Percentiles rank a stretch among this genome's conserved stretches.
phyloP scores from a whole-genome alignment of 345 rosid genomes.

The Draba incana region DNA sequence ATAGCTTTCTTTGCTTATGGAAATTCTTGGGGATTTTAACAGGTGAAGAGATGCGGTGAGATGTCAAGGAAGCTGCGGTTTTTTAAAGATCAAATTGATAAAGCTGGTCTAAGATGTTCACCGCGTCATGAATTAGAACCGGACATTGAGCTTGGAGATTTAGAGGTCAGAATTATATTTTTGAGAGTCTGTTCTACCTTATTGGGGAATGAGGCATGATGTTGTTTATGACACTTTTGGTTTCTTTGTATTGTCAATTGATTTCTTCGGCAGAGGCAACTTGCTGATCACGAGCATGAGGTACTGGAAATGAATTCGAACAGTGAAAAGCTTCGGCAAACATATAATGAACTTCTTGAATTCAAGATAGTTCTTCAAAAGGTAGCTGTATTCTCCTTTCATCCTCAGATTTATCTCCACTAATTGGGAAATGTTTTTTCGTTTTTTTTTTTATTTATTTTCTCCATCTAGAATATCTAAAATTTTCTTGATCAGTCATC shows the following conservation, averaged over 20 bases:
- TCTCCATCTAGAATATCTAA: slow-evolving; percentile 6
- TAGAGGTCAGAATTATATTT: slow-evolving; percentile 64
- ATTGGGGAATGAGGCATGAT: neutral
- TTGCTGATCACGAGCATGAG: slow-evolving; percentile 88
- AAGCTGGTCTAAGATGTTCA: slow-evolving; percentile 79
- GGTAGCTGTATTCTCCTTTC: slow-evolving; percentile 50
- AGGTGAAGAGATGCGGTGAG: slow-evolving; percentile 97
- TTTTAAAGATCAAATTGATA: slow-evolving; percentile 85
- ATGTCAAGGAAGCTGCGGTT: slow-evolving; percentile 93
- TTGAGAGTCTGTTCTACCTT: slow-evolving; percentile 11
- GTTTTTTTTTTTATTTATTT: neutral
- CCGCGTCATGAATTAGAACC: slow-evolving; percentile 64
- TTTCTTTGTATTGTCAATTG: slow-evolving; percentile 35
- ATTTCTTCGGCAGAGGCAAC: slow-evolving; percentile 63
- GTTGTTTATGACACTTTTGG: slow-evolving; percentile 1
- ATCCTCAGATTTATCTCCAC: slow-evolving; percentile 17
- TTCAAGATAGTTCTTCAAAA: slow-evolving; percentile 90
- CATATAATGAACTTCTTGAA: slow-evolving; percentile 90
- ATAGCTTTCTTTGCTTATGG: slow-evolving; percentile 23
- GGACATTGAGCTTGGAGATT: slow-evolving; percentile 81
- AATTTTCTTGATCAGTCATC: neutral
- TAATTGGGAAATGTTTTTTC: slow-evolving; percentile 1
- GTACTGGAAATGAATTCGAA: slow-evolving; percentile 93
- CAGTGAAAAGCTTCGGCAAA: slow-evolving; percentile 83
- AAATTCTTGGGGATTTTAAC: slow-evolving; percentile 40